A percentile compares a stretch with the other conserved stretches of the same genome.
phyloP scores from a whole-genome alignment of 1,139 yeast species.

The Hemisphaericaspora subhashii region DNA sequence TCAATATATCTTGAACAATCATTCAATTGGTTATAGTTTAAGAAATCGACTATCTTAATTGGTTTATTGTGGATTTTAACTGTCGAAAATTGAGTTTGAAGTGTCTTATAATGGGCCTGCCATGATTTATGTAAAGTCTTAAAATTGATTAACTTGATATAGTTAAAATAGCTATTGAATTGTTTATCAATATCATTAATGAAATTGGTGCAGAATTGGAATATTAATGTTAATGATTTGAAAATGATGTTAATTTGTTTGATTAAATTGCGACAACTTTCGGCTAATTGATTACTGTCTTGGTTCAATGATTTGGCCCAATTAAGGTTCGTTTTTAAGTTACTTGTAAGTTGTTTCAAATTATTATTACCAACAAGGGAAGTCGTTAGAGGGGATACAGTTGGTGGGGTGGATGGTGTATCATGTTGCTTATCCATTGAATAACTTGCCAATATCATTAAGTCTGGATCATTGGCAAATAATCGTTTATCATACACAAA shows the following conservation, averaged over 20 bases:
- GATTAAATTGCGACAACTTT: constrained; percentile 20
- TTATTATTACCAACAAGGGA: constrained; percentile 6
- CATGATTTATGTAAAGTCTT: constrained; percentile 52
- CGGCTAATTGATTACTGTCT: constrained; percentile 22
- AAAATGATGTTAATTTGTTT: constrained; percentile 43
- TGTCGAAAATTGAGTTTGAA: constrained; percentile 36
- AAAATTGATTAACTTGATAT: constrained; percentile 44
- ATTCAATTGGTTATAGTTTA: constrained; percentile 27
- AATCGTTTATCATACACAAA: constrained; percentile 61
- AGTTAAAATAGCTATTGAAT: constrained; percentile 49
- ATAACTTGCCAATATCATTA: constrained; percentile 3
- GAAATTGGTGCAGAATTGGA: constrained; percentile 58
- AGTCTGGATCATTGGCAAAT: constrained; percentile 27
- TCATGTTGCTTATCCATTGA: constrained; percentile 4
- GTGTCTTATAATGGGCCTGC: constrained; percentile 41
- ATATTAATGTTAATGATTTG: constrained; percentile 54
- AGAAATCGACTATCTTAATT: constrained; percentile 22
- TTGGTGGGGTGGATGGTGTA: constrained; percentile 6
- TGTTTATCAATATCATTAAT: constrained; percentile 51
- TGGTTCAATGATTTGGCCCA: constrained; percentile 30
- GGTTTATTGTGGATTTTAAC: constrained; percentile 16
- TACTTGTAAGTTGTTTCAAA: constrained; percentile 23
- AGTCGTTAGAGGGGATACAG: constrained; percentile 5
- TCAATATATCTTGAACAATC: constrained; percentile 25
- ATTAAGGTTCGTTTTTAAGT: constrained; percentile 24